Evolutionary conservation across 2,329 filamentous ascomycete species (phyloP), one percentile per base, ranked within the genome.

Genomic region (Neonectria neomacrospora): DNA sequence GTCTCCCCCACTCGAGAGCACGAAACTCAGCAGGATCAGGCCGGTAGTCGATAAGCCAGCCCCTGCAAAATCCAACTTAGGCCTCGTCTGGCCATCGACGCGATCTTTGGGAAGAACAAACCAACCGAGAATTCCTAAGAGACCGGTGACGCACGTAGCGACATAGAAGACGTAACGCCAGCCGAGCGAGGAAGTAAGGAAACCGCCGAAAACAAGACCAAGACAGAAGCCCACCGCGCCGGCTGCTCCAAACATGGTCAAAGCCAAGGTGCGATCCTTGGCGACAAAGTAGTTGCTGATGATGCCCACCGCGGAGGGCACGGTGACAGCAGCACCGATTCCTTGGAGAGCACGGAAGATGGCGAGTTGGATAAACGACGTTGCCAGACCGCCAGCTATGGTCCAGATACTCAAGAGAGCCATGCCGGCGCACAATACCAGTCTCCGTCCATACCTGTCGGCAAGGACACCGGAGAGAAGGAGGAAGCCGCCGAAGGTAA

Each of bases 1-100:
- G n/a, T 77, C 75, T 18, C 80, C 80, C 2, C 80, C 80, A 61
- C 80, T 79, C 1, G 80, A 81, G 0, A 82, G 74, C 2, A 82
- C 80, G 32, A 82, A 82, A 22, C 79, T 79, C 12, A 82, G 75
- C 8, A 82, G 60, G 18, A 82, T 80, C 3, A 82, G 68, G 0
- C 80, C 80, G 1, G 73, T 74, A 0, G 80, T 82, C 0, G 80
- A 82, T 11, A 82, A 67, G 1, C 76, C 72, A 1, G 80, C 79
- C 0, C 80, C 80, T 1, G 78, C 64, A 42, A 80, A 79, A 55
- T 82, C 80, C 67, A 82, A 75, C 51, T 74, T 76, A 0, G 77
- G 77, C 22, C 76, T 73, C 0, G 71, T 58, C 4, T 72, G 71
- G 0, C 75, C 75, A 8, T 77, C 75, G 14, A 74, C 61, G 6